Base-by-base conservation (phyloP, 2,329 filamentous ascomycete genomes). In the Penicillium sp. region DNA sequence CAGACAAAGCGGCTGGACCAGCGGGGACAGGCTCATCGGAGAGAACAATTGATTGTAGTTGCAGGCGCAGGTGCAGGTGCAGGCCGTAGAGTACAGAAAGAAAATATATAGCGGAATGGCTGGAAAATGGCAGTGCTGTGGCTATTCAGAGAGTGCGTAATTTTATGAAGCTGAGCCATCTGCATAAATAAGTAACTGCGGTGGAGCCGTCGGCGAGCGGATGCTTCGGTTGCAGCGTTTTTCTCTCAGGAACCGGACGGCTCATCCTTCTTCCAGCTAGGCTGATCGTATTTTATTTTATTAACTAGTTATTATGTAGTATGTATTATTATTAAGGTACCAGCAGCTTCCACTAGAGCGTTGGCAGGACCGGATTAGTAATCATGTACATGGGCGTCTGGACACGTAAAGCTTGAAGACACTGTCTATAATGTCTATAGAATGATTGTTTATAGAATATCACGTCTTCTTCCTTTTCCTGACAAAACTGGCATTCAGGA, bases 381-480 rank as follows among this genome's bases (percentile, higher is more conserved):
- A 28, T 28, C 5, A 8, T 4, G 5, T 28, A 28, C 26, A 28
- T 4, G 26, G 26, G 35, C 14, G 5, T 38, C 14, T 38, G 33
- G 35, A 28, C 26, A 28, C 26, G 26, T 28, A n/a, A n/a, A n/a
- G n/a, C n/a, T n/a, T n/a, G n/a, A n/a, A n/a, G n/a, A n/a, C n/a
- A n/a, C n/a, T n/a, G n/a, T n/a, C n/a, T n/a, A n/a, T n/a, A 28
- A 8, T 28, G 26, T 4, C 28, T 30, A 30, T 30, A 5, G 7
- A 30, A 11, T n/a, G 6, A 20, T 5, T 42, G n/a, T 21, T 18
- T 18, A 9, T 30, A 5, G 5, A 30, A 11, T 6, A 7, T 51
- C 57, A 72, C 28, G 64, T 66, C 63, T 74, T 76, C 59, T 74
- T 75, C 59, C 74, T 76, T 60, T 75, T 76, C 47, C 71, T 62